Conservation (phyloP, 192 early-diverging fungal genomes). For the Coemansia sp. region DNA sequence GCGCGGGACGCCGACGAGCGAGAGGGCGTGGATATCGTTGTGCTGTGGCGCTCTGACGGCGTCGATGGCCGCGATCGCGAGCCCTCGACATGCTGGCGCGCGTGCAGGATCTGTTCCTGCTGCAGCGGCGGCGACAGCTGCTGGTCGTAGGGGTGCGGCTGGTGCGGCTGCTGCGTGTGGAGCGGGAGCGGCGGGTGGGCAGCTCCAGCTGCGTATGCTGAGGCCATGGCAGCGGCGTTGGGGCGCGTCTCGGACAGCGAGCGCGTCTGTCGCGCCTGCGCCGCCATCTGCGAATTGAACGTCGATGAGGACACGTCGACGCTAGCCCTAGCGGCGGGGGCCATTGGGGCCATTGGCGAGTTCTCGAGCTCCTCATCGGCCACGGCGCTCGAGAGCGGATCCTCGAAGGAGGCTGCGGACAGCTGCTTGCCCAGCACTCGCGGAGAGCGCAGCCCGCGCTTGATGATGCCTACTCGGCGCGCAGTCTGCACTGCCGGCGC, state of each 20-base stretch:
- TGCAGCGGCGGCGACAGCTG: constrained; percentile 51
- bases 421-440: constrained; percentile 47
- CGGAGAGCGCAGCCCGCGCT: constrained; percentile 49
- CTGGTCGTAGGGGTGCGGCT: constrained; percentile 53
- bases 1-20: constrained; percentile 16
- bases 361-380: constrained; percentile 9
- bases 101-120: constrained; percentile 33
- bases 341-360: background rate
- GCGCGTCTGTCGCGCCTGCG: constrained; percentile 38
- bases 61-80: constrained; percentile 12
- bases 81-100: constrained; percentile 42
- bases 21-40: background rate
- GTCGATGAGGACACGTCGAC: constrained; percentile 24
- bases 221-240: background rate
- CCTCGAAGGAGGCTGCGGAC: constrained; percentile 40
- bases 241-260: constrained; percentile 42
- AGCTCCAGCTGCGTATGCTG: background rate
- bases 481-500: constrained; percentile 31
- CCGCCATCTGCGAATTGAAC: background rate
- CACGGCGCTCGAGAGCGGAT: constrained; percentile 49
- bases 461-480: constrained; percentile 47
- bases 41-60: constrained; percentile 12
- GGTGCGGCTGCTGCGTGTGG: too few species aligned
- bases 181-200: background rate
- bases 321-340: constrained; percentile 21